Evolutionary conservation across 164 flowering plant species (phyloP), one percentile per base, ranked within the genome.

Genomic region (Piper longum): DNA sequence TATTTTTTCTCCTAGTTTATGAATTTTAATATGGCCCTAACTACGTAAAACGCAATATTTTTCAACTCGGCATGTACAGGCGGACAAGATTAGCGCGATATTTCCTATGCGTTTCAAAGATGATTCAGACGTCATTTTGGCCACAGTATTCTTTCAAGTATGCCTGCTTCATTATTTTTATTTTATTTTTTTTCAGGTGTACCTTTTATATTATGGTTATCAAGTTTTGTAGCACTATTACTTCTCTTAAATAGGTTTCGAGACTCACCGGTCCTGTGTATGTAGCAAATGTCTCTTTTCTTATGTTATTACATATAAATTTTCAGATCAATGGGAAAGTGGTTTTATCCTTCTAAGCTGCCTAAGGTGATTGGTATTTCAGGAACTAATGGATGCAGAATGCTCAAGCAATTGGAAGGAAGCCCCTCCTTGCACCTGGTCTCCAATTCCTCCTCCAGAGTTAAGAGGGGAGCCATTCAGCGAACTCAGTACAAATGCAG

Each of bases 141-240:
- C 95, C 62, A 79, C 87, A 64, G 78, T 89, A 19, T 84, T 91
- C 74, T 84, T 91, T 74, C 98, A 84, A 96, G 96, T 91, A 59
- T 19, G 26, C 18, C 43, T 26, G 36, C 36, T 26, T 26, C 36
- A 26, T 26, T 26, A 26, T 26, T 26, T 26, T 26, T 26, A 26
- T 26, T 26, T 26, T 26, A 26, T 26, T 26, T 26, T 26, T n/a
- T 26, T 26, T 26, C 36, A 26, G 36, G 36, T 26, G 2, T 26
- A 2, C 36, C 36, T 26, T 1, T 26, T 26, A 26, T 26, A 26
- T 26, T 26, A 26, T 26, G 36, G 36, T 26, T 26, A 26, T 26
- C 36, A 26, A 26, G 36, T 26, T 26, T 26, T 26, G 36, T 2
- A 26, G 36, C 36, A 26, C 36, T 26, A 26, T 26, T 26, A 26